Percentiles rank a stretch among this genome's conserved stretches.
Evolutionary conservation across 768 basidiomycete species (phyloP).

Genomic region (Russula compacta): DNA sequence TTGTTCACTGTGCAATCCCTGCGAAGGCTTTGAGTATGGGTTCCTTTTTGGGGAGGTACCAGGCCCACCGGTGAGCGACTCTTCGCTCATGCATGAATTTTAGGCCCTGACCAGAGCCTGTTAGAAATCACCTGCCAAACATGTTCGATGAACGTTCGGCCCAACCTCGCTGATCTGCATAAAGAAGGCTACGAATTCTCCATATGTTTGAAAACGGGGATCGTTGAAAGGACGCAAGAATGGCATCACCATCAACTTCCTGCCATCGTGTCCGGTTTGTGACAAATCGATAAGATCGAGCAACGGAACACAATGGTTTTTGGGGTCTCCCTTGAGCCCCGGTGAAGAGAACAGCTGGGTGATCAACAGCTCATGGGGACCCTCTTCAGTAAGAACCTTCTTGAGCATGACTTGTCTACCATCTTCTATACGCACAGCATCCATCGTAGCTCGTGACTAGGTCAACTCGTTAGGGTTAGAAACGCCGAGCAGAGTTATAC

Average conservation of each 20-base stretch:
- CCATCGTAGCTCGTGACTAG: constrained; percentile 12
- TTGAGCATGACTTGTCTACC: constrained; percentile 19
- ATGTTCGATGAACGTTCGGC: background rate
- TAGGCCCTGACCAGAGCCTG: background rate
- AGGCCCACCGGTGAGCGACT: constrained; percentile 7
- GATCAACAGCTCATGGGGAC: constrained; percentile 11
- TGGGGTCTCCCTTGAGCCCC: constrained; percentile 1
- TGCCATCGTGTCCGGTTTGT: background rate
- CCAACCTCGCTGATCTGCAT: constrained; percentile 12
- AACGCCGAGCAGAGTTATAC: background rate
- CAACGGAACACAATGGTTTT: constrained; percentile 18
- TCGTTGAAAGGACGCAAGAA: constrained; percentile 15
- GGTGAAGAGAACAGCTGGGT: constrained; percentile 1
- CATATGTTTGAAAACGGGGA: constrained; percentile 17
- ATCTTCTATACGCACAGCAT: constrained; percentile 17
- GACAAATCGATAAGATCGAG: constrained; percentile 14
- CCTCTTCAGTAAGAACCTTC: constrained; percentile 10
- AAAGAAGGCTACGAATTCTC: constrained; percentile 20
- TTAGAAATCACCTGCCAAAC: background rate
- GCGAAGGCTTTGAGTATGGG: background rate
- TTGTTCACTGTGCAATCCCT: constrained; percentile 14
- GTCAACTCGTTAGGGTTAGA: background rate
- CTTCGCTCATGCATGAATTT: background rate
- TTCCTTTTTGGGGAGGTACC: background rate
- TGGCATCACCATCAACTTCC: constrained; percentile 18